Conservation (phyloP, 179 eudicot genomes). For the Silene vulgaris region DNA sequence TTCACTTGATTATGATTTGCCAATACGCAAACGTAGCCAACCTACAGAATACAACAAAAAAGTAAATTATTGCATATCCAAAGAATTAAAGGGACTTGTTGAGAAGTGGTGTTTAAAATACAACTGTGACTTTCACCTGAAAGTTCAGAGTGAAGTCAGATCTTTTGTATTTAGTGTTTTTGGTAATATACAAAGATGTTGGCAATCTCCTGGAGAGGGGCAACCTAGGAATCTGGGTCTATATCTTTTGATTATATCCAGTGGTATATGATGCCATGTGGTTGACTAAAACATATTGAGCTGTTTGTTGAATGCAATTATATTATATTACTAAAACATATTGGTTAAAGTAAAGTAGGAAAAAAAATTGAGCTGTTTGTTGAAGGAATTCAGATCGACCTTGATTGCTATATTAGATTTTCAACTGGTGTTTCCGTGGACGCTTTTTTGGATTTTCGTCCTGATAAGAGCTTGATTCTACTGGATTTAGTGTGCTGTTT, state of each 20-base stretch:
- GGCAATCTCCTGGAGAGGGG: neutral
- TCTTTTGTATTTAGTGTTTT: constrained; percentile 3
- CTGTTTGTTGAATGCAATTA: neutral
- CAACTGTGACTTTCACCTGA: neutral
- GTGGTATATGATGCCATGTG: neutral
- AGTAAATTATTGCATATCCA: too few species aligned
- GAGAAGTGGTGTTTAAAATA: neutral
- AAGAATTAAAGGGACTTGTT: neutral
- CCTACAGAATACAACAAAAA: too few species aligned
- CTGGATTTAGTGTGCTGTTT: constrained; percentile 3
- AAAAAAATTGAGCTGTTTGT: neutral
- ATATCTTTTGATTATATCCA: neutral
- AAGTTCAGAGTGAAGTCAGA: neutral
- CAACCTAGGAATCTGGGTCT: neutral
- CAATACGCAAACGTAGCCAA: too few species aligned
- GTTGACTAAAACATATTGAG: too few species aligned
- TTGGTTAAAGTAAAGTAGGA: neutral
- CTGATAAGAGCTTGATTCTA: neutral
- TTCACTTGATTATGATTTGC: too few species aligned
- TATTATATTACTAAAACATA: neutral
- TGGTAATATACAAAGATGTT: neutral
- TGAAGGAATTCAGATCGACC: neutral
- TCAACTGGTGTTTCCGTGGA: neutral
- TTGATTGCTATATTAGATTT: neutral
- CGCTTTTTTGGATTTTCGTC: neutral